These are phyloP conservation scores for Sporobolomyces phaffii DNA, from an alignment of 768 basidiomycete genomes.

Conservation along the genomic window DNA sequence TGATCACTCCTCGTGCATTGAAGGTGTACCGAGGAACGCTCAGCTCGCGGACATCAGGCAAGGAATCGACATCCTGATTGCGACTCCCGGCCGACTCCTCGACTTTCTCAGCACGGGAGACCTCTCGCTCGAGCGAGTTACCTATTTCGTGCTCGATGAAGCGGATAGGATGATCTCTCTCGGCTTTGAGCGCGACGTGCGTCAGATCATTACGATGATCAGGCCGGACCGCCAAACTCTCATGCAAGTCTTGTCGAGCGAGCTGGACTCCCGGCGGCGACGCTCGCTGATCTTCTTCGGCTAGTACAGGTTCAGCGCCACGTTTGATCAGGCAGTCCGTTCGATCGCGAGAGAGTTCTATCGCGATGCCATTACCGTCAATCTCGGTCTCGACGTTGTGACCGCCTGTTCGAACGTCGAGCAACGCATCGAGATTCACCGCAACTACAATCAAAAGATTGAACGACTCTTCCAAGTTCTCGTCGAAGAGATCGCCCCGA, in stretches of 20 bases:
- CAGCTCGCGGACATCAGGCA: conserved; percentile 63
- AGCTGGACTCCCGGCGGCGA: background rate
- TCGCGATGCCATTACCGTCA: conserved; percentile 90
- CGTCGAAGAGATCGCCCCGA: conserved; percentile 86
- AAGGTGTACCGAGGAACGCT: conserved; percentile 85
- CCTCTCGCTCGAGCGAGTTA: conserved; percentile 91
- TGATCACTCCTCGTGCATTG: conserved; percentile 84
- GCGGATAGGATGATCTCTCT: conserved; percentile 98
- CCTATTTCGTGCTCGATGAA: conserved; percentile 93
- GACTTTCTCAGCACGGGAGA: conserved; percentile 87
- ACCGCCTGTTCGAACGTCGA: conserved; percentile 95
- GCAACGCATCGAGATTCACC: conserved; percentile 89
- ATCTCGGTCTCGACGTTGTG: conserved; percentile 93
- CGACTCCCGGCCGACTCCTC: conserved; percentile 92
- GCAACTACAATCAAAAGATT: conserved; percentile 87
- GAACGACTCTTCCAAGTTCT: conserved; percentile 72
- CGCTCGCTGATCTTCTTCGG: background rate
- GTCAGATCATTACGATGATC: conserved; percentile 46
- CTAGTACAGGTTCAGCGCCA: conserved; percentile 68
- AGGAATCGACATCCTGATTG: conserved; percentile 82
- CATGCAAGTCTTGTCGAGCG: conserved; percentile 49
- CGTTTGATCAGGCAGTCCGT: conserved; percentile 98
- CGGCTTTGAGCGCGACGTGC: conserved; percentile 84
- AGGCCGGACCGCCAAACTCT: conserved; percentile 95
- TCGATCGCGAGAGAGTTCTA: conserved; percentile 95